A percentile compares a stretch with the other conserved stretches of the same genome.
These are phyloP conservation scores for Penicillium sp. DNA, from an alignment of 2,329 filamentous ascomycete genomes.

Conservation along the genomic window DNA sequence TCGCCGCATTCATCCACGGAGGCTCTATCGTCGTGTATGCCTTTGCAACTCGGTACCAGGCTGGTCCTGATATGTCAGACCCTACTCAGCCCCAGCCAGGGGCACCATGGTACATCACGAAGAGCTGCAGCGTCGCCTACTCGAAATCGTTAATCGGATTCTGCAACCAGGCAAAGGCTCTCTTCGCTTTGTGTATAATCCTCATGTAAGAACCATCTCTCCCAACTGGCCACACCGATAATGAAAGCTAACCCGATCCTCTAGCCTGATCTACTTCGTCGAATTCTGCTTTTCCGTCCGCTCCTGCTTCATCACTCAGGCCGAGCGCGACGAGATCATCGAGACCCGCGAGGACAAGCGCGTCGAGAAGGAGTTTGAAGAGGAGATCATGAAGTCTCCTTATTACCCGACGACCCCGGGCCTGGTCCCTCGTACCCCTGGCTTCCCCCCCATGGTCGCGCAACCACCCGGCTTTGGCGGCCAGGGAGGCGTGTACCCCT, in stretches of 20 bases:
- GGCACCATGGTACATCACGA: conserved; percentile 64
- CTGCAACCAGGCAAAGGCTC: conserved; percentile 60
- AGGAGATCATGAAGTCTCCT: conserved; percentile 42
- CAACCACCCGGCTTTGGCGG: neutral
- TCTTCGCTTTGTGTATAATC: conserved; percentile 57
- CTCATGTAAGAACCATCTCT: conserved; percentile 48
- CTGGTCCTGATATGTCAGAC: conserved; percentile 59
- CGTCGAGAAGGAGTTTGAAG: conserved; percentile 42
- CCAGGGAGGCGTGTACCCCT: conserved; percentile 10
- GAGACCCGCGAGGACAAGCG: conserved; percentile 38
- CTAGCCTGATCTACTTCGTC: conserved; percentile 51
- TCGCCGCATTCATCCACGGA: conserved; percentile 55
- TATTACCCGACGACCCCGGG: conserved; percentile 25
- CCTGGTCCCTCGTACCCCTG: conserved; percentile 23
- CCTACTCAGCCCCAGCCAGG: conserved; percentile 54
- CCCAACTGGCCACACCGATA: neutral
- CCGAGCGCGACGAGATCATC: conserved; percentile 35
- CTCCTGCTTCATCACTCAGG: conserved; percentile 47
- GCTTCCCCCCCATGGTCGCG: conserved; percentile 34
- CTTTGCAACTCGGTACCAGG: conserved; percentile 57
- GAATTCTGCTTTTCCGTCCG: conserved; percentile 51
- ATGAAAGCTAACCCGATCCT: conserved; percentile 10
- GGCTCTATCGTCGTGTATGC: conserved; percentile 54
- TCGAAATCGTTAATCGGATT: conserved; percentile 52
- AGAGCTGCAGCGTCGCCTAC: conserved; percentile 56